phyloP scores from a whole-genome alignment of 306 rosid species.

The Gastrolobium bilobum region DNA sequence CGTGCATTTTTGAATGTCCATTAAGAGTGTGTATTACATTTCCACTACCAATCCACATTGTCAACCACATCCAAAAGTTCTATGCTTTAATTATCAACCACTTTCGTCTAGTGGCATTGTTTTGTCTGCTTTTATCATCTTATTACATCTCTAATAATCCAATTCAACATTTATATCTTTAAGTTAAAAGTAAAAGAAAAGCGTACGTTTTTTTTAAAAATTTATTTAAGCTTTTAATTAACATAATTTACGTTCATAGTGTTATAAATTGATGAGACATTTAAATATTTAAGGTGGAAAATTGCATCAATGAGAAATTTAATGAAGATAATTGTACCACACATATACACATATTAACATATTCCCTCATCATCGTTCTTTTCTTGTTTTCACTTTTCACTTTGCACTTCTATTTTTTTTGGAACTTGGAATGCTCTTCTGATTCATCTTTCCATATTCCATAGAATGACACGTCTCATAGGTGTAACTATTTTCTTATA shows the following conservation, averaged over 20 bases:
- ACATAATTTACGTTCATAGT: background rate
- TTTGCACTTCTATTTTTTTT: background rate
- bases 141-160: background rate
- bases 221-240: background rate
- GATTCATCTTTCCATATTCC: background rate
- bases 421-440: background rate
- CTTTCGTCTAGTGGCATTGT: constrained; percentile 1
- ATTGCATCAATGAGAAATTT: constrained; percentile 2
- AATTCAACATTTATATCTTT: background rate
- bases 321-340: background rate
- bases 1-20: constrained; percentile 37
- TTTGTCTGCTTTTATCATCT: background rate
- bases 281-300: background rate
- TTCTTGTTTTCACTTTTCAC: background rate
- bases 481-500: background rate
- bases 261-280: background rate
- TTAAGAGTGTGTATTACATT: constrained; percentile 33
- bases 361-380: background rate
- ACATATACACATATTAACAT: background rate
- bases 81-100: constrained; percentile 19
- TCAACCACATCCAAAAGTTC: constrained; percentile 20
- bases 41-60: constrained; percentile 25
- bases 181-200: too few relatives aligned
- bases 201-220: background rate
- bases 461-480: constrained; percentile 3